A percentile compares a stretch with the other conserved stretches of the same genome.
These are phyloP conservation scores for Microsporum audouinii DNA, from an alignment of 2,329 filamentous ascomycete genomes.

Conservation along the genomic window DNA sequence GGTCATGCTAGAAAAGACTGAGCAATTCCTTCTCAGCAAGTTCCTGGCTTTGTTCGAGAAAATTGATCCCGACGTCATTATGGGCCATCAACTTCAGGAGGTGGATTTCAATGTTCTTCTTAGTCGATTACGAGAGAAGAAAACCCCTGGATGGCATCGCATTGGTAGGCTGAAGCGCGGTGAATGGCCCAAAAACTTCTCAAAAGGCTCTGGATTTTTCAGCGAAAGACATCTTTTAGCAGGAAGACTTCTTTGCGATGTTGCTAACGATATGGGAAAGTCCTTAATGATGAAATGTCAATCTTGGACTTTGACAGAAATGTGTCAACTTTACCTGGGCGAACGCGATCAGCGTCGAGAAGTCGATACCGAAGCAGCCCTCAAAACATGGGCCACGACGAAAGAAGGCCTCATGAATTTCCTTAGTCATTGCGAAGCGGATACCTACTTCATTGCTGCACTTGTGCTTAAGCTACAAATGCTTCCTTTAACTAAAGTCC, in stretches of 20 bases:
- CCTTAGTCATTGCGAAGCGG: conserved; percentile 82
- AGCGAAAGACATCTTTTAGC: conserved; percentile 81
- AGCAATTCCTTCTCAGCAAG: conserved; percentile 72
- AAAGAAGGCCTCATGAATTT: conserved; percentile 86
- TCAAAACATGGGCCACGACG: conserved; percentile 76
- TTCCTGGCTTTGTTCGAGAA: conserved; percentile 81
- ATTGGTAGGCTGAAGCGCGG: conserved; percentile 74
- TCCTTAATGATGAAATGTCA: conserved; percentile 95
- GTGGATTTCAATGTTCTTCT: conserved; percentile 89
- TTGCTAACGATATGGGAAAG: conserved; percentile 94
- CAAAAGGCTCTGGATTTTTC: conserved; percentile 79
- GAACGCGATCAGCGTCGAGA: conserved; percentile 64
- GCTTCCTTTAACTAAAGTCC: conserved; percentile 81
- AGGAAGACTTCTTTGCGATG: conserved; percentile 80
- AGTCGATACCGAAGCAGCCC: conserved; percentile 73
- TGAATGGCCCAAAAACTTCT: conserved; percentile 78
- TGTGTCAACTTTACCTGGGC: conserved; percentile 82
- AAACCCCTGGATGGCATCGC: conserved; percentile 86
- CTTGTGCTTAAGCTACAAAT: conserved; percentile 82
- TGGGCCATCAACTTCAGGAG: conserved; percentile 93
- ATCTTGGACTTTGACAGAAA: conserved; percentile 95
- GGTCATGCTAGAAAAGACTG: conserved; percentile 70
- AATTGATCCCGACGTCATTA: conserved; percentile 82
- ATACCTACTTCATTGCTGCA: conserved; percentile 92
- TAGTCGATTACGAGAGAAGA: conserved; percentile 76